Conservation (phyloP, 2,329 filamentous ascomycete species). For the Epichloe glyceriae region DNA sequence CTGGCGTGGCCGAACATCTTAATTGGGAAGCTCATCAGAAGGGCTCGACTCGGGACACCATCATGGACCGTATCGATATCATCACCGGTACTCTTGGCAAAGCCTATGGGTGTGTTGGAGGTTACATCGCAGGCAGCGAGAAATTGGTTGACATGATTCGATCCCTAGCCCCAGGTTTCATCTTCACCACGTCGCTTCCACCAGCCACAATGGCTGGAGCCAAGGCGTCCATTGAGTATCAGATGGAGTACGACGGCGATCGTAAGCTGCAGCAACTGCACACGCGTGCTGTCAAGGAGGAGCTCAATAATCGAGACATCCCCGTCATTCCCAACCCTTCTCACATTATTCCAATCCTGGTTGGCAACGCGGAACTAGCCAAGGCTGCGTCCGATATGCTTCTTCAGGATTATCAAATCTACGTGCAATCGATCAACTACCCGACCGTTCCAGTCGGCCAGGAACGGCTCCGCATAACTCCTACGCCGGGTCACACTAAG, state of each 20-base stretch:
- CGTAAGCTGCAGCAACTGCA: conserved; percentile 89
- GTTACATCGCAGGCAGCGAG: conserved; percentile 85
- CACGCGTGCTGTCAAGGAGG: conserved; percentile 85
- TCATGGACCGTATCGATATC: conserved; percentile 95
- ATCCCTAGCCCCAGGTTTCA: conserved; percentile 91
- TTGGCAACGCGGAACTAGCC: conserved; percentile 85
- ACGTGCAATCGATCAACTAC: conserved; percentile 98
- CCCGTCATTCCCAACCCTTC: conserved; percentile 96
- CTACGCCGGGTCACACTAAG: conserved; percentile 81
- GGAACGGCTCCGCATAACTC: conserved; percentile 89
- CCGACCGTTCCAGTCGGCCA: conserved; percentile 97
- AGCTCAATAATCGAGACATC: conserved; percentile 66
- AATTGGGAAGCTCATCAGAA: conserved; percentile 78
- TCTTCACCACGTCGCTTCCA: conserved; percentile 94
- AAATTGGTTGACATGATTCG: conserved; percentile 86
- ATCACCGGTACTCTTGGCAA: conserved; percentile 96
- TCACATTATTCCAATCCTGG: conserved; percentile 87
- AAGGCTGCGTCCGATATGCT: conserved; percentile 89
- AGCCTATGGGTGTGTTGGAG: conserved; percentile 93
- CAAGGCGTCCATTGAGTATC: conserved; percentile 83
- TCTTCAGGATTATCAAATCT: conserved; percentile 80
- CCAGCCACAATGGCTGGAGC: conserved; percentile 96
- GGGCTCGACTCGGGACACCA: conserved; percentile 62
- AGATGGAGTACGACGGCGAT: conserved; percentile 73
- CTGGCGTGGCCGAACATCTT: conserved; percentile 92